Percentiles rank a stretch among this genome's conserved stretches.
Conservation (phyloP, 176 grass and related monocot genomes). For the Saccharum spontaneum region DNA sequence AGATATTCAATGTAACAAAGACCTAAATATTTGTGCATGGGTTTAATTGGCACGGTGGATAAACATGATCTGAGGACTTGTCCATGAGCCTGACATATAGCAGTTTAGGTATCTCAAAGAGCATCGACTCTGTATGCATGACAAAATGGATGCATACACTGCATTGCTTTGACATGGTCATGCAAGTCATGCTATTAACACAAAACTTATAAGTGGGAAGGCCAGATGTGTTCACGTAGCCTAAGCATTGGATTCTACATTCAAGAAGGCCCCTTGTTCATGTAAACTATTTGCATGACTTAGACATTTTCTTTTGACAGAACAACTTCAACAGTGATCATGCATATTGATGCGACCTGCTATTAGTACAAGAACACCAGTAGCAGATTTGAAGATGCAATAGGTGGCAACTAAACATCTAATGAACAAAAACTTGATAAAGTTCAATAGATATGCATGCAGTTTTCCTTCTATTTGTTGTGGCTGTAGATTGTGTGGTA, state of each 20-base stretch:
- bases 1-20: neutral
- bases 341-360: neutral
- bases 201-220: neutral
- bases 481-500: neutral
- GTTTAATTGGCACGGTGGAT: neutral
- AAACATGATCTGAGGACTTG: neutral
- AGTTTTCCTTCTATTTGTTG: neutral
- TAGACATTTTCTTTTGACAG: neutral
- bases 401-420: neutral
- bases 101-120: constrained; percentile 8
- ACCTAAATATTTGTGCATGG: neutral
- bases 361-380: neutral
- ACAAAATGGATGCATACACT: neutral
- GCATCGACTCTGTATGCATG: neutral
- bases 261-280: neutral
- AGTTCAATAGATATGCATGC: neutral
- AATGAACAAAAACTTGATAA: neutral
- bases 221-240: neutral
- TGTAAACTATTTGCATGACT: neutral
- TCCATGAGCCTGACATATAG: neutral
- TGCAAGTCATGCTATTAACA: neutral
- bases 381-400: neutral
- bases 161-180: neutral
- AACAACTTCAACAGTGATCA: neutral
- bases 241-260: neutral